A percentile compares a stretch with the other conserved stretches of the same genome.
Evolutionary conservation across 371 early-diverging fungal species (phyloP).

Genomic region (Mucor plumbeus): DNA sequence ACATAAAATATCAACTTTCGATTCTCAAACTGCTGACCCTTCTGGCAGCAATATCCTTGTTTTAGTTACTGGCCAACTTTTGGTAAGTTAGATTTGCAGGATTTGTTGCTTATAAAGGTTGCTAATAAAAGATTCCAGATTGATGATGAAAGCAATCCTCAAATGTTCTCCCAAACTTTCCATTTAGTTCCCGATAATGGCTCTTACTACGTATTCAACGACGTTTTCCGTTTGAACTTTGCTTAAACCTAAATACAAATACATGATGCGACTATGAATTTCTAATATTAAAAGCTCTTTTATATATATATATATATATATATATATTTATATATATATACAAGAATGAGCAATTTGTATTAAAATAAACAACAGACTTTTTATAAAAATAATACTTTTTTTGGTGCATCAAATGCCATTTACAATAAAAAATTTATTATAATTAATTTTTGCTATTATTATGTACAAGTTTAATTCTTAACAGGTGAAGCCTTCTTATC

Average conservation of each 20-base stretch:
- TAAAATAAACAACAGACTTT: neutral
- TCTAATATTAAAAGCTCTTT: neutral
- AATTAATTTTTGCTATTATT: neutral
- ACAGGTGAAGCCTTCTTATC: slow-evolving; percentile 42
- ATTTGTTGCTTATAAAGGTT: neutral
- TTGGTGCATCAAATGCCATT: slow-evolving; percentile 7
- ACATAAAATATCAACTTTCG: slow-evolving; percentile 73
- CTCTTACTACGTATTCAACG: slow-evolving; percentile 76
- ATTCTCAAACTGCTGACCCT: slow-evolving; percentile 80
- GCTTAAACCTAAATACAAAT: slow-evolving; percentile 28
- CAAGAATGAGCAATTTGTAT: neutral
- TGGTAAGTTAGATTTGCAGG: slow-evolving; percentile 53
- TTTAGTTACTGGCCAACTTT: slow-evolving; percentile 85
- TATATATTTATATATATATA: no score
- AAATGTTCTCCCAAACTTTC: slow-evolving; percentile 87
- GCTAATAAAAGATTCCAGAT: slow-evolving; percentile 47
- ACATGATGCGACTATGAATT: neutral
- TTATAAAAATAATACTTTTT: neutral
- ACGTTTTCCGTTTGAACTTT: slow-evolving; percentile 82
- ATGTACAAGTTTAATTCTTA: slow-evolving; percentile 39
- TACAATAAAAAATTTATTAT: neutral
- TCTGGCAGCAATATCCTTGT: slow-evolving; percentile 65
- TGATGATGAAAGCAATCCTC: slow-evolving; percentile 80
- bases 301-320: no score
- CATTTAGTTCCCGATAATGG: slow-evolving; percentile 68